phyloP scores from a whole-genome alignment of 345 rosid species.

The Garcia nutans region DNA sequence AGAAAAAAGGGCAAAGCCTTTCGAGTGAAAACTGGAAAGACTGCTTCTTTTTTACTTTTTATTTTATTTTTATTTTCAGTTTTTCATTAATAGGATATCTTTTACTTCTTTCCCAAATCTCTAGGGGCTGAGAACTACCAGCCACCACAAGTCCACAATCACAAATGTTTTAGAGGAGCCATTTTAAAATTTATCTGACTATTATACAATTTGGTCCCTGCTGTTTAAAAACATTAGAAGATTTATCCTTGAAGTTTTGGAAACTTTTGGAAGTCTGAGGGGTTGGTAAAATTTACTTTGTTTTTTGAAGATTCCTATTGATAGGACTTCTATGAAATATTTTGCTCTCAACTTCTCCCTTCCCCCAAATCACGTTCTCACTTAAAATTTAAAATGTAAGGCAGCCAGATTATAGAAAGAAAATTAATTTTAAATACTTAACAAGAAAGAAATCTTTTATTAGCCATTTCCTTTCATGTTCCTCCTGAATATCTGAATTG shows the following conservation, averaged over 20 bases:
- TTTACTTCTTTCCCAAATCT: too few relatives aligned
- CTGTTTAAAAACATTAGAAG: too few relatives aligned
- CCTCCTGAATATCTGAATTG: neutral
- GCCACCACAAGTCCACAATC: neutral
- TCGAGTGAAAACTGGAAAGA: neutral
- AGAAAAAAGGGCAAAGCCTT: neutral
- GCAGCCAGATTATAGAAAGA: neutral
- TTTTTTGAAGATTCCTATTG: neutral
- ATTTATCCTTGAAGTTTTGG: too few relatives aligned
- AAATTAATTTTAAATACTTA: neutral
- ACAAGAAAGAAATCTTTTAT: neutral
- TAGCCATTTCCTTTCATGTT: neutral
- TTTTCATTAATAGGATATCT: neutral
- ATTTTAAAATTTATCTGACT: conserved; percentile 9
- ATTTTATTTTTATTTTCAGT: neutral
- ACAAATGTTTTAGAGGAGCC: too few relatives aligned
- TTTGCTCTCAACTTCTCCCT: neutral
- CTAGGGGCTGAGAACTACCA: neutral
- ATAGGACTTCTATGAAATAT: neutral
- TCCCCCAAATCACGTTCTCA: neutral
- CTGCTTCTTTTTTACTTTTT: neutral
- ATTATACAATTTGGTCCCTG: too few relatives aligned
- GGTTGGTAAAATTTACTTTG: neutral
- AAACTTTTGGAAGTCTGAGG: neutral
- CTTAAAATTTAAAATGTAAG: neutral